Evolutionary conservation across 371 early-diverging fungal species (phyloP).

Genomic region (Amoeboaphelidium occidentale): DNA sequence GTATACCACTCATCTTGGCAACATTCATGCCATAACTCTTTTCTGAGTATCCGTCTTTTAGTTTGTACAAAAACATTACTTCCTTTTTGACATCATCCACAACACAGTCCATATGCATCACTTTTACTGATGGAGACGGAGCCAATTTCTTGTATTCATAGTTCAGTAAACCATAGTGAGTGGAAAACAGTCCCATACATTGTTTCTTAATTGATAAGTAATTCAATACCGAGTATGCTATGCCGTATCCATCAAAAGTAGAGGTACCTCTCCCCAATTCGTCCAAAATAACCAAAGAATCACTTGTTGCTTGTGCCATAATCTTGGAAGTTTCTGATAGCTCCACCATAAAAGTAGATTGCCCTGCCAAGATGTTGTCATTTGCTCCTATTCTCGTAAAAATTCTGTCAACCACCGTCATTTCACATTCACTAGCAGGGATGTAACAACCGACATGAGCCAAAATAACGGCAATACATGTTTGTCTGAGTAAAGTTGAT

Average conservation of each 20-base stretch:
- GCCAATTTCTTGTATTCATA: slow-evolving; percentile 45
- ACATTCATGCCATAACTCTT: slow-evolving; percentile 78
- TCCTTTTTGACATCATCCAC: slow-evolving; percentile 18
- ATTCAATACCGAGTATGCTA: slow-evolving; percentile 82
- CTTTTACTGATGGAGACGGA: no score
- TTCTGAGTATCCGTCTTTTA: slow-evolving; percentile 52
- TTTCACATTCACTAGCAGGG: slow-evolving; percentile 46
- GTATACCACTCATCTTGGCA: slow-evolving; percentile 88
- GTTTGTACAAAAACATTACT: slow-evolving; percentile 91
- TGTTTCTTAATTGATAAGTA: slow-evolving; percentile 54
- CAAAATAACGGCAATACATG: slow-evolving; percentile 89
- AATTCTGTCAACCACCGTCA: slow-evolving; percentile 86
- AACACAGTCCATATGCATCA: no score
- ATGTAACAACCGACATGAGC: slow-evolving; percentile 96
- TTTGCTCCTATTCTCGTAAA: slow-evolving; percentile 91
- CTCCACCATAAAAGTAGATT: slow-evolving; percentile 99
- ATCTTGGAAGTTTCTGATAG: slow-evolving; percentile 87
- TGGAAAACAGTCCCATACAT: slow-evolving; percentile 82
- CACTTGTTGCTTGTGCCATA: slow-evolving; percentile 66
- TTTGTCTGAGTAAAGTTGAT: slow-evolving; percentile 84
- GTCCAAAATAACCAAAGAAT: slow-evolving; percentile 94
- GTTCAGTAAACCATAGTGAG: slow-evolving; percentile 91
- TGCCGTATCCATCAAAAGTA: slow-evolving; percentile 93
- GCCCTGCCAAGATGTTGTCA: slow-evolving; percentile 86
- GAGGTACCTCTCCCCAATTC: slow-evolving; percentile 98